These are phyloP conservation scores for Diaporthe batatas DNA, from an alignment of 2,329 filamentous ascomycete genomes.

Conservation along the genomic window DNA sequence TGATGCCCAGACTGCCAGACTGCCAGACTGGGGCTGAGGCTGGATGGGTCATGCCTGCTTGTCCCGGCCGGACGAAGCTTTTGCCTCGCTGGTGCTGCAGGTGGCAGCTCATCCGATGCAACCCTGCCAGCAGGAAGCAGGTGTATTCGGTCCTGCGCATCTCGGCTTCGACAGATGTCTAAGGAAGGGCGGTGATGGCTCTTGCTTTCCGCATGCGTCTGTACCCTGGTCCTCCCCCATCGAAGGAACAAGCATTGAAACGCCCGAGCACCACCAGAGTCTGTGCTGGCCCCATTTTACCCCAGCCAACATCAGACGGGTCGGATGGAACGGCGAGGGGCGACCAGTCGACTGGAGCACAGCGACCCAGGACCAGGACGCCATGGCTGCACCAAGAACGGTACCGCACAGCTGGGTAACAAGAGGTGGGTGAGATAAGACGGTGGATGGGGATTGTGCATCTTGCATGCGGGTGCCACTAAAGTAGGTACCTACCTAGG, in stretches of 20 bases:
- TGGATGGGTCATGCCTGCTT: constrained; percentile 21
- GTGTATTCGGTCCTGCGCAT: too few relatives aligned
- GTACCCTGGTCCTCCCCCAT: neutral
- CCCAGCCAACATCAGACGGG: neutral
- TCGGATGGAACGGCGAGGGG: constrained; percentile 8
- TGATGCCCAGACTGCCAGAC: neutral
- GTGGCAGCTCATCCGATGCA: constrained; percentile 19
- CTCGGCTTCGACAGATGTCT: neutral
- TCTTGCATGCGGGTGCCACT: neutral
- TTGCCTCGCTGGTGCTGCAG: constrained; percentile 23
- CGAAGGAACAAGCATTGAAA: constrained; percentile 7
- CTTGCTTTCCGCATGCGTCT: neutral
- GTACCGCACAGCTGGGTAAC: constrained; percentile 25
- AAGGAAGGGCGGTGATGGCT: neutral
- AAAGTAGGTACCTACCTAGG: too few relatives aligned
- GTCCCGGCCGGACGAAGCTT: neutral
- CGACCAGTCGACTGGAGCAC: neutral
- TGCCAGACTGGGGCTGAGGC: constrained; percentile 16
- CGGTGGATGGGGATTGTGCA: neutral
- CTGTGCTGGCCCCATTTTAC: neutral
- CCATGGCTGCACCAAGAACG: neutral
- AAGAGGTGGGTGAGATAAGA: neutral
- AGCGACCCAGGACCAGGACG: neutral
- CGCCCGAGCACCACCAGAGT: neutral
- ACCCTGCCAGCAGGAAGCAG: constrained; percentile 10